Evolutionary conservation across 768 basidiomycete genomes (phyloP).

Genomic region (Mycena metata): DNA sequence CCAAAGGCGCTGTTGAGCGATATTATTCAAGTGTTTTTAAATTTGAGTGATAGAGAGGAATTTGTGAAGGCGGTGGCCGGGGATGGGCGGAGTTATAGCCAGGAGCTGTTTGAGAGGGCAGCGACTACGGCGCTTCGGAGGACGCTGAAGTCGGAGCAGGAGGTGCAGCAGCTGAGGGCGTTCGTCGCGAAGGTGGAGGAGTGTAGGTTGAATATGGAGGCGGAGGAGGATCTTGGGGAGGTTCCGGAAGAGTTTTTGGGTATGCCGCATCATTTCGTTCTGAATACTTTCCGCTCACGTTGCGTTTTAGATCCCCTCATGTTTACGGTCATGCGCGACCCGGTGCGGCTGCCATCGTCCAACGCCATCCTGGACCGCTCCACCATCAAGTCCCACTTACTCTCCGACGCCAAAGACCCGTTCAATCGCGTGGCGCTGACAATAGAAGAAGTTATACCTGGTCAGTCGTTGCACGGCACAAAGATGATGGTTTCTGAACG

Average conservation of each 20-base stretch:
- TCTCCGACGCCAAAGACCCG: constrained; percentile 93
- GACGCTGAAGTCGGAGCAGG: constrained; percentile 79
- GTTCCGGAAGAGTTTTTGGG: constrained; percentile 96
- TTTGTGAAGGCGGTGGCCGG: constrained; percentile 91
- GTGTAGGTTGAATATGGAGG: constrained; percentile 81
- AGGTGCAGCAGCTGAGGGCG: constrained; percentile 75
- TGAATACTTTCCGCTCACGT: not conserved
- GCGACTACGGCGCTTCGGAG: constrained; percentile 73
- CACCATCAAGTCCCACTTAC: constrained; percentile 94
- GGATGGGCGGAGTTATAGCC: constrained; percentile 94
- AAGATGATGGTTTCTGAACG: not conserved
- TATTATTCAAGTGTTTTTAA: constrained; percentile 91
- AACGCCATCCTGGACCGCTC: constrained; percentile 83
- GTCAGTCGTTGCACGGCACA: constrained; percentile 52
- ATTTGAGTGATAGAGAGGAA: constrained; percentile 81
- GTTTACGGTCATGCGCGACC: constrained; percentile 95
- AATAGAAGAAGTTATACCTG: constrained; percentile 83
- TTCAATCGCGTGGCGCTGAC: constrained; percentile 91
- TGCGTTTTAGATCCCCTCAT: constrained; percentile 81
- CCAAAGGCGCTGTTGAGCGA: constrained; percentile 87
- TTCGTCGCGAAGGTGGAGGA: constrained; percentile 91
- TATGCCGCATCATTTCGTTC: constrained; percentile 48
- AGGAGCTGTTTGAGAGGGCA: constrained; percentile 86
- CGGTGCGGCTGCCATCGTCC: constrained; percentile 91
- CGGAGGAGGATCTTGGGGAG: constrained; percentile 93